A percentile compares a stretch with the other conserved stretches of the same genome.
phyloP scores from a whole-genome alignment of 164 flowering plant genomes.

The Piper longum region DNA sequence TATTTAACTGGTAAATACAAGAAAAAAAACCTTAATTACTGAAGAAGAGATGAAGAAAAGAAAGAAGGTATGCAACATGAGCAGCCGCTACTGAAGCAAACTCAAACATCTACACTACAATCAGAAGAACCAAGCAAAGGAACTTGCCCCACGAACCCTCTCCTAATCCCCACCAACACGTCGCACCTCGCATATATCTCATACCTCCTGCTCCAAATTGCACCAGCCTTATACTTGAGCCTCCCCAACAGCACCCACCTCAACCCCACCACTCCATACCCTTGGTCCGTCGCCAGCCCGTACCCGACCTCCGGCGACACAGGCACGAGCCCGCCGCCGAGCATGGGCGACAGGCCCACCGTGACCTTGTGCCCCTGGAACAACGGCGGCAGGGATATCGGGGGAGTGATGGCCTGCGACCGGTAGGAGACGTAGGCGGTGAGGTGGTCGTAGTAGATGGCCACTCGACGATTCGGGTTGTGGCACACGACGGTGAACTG shows the following conservation, averaged over 20 bases:
- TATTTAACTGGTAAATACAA: too few species aligned
- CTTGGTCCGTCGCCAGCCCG: slow-evolving; percentile 43
- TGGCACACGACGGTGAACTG: slow-evolving; percentile 61
- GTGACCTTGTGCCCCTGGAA: slow-evolving; percentile 29
- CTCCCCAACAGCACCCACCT: slow-evolving; percentile 53
- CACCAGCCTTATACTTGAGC: slow-evolving; percentile 57
- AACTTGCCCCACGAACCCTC: slow-evolving; percentile 40
- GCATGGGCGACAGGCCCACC: slow-evolving; percentile 49
- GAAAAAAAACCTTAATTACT: too few species aligned
- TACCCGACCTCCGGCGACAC: slow-evolving; percentile 44
- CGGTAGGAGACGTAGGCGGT: slow-evolving; percentile 39
- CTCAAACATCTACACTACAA: slow-evolving; percentile 37
- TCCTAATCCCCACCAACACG: slow-evolving; percentile 48
- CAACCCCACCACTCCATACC: slow-evolving; percentile 52
- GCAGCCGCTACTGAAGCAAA: too few species aligned
- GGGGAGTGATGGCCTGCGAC: slow-evolving; percentile 50
- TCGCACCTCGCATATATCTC: slow-evolving; percentile 55
- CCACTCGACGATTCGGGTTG: slow-evolving; percentile 59
- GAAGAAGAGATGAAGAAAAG: too few species aligned
- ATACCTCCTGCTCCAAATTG: slow-evolving; percentile 24
- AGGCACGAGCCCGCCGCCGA: slow-evolving; percentile 40
- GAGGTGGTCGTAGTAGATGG: slow-evolving; percentile 48
- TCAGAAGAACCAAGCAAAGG: slow-evolving; percentile 59
- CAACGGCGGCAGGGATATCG: slow-evolving; percentile 42
- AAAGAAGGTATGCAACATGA: too few species aligned